Base-by-base conservation (phyloP, 495 filamentous ascomycete genomes). In the Talaromyces wortmannii region DNA sequence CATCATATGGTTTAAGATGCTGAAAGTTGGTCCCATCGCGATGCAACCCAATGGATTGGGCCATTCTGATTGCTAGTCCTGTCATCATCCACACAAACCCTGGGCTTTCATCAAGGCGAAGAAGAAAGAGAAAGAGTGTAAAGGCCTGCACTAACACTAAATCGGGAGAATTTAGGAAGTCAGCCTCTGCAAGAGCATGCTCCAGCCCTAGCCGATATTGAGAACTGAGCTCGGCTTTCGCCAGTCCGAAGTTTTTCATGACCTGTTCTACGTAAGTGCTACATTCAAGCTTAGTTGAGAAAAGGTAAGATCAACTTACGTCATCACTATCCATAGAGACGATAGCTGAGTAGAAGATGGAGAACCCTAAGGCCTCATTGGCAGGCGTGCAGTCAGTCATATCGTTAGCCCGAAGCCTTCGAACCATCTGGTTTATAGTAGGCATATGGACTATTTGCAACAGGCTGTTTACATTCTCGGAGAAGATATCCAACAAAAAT, bases 1-100 rank as follows among this genome's bases (percentile, higher is more conserved):
- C 77, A 45, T 92, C 83, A 58, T 90, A 90, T 0, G 86, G 83
- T 1, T 69, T 58, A 2, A 86, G 64, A 0, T 69, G 67, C 0
- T 87, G 63, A 40, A 77, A 74, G 46, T 84, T 82, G 13, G 36
- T 13, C 13, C 83, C 84, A 58, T 92, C 89, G 12, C 84, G 75
- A 63, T 91, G 89, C 30, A 92, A 69, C 3, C 89, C 86, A 31
- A 90, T 72, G 3, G 81, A 79, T 55, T 91, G 85, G 8, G 83
- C 86, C 56, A 92, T 83, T 7, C 88, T 80, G 18, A 91, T 77
- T 1, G 83, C 78, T 0, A 91, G 68, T 6, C 80, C 82, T 5
- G 81, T 78, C 50, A 85, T 65, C 12, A 80, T 76, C 79, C 82
- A 87, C 2, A 68, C 68, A 53, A 83, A 79, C 8, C 77, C 63